Evolutionary conservation across 2,329 filamentous ascomycete species (phyloP), one percentile per base, ranked within the genome.

Genomic region (Passalora sequoiae): DNA sequence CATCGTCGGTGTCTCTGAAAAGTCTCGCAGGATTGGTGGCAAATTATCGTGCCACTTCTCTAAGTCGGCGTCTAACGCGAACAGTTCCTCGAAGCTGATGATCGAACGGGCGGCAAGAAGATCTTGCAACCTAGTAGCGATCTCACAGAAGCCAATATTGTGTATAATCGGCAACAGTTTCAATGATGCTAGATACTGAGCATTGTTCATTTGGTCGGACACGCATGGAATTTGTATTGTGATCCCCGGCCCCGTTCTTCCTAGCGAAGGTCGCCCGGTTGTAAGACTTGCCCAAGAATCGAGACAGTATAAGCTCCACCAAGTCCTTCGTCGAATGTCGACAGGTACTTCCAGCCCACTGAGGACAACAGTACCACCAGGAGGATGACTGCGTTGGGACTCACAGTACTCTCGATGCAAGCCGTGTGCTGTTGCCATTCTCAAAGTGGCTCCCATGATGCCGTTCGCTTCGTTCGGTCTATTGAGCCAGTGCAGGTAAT

Each of bases 71-170:
- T 89, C 85, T 15, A 87, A 73, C 43, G 72, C 73, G 44, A 75
- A 73, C 15, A 84, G 79, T 57, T 89, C 83, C 21, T 81, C 75
- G 21, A 75, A 70, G n/a, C 76, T 74, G 2, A 87, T 73, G 1
- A 86, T 69, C 0, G 84, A 83, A 1, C 79, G 77, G 41, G 83
- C 78, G 12, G 84, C 83, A 2, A 91, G 73, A 40, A 80, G 76
- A 57, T 91, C 84, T 60, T 91, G 86, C 44, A 89, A 84, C 48
- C 80, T 77, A 0, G 84, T 87, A 15, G 84, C 81, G 47, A 91
- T 84, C 62, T 84, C 84, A 67, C 84, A 87, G 64, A 89, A 89
- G 38, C 81, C 80, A 50, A 86, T 83, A 60, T 86, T 87, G 63
- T 89, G 82, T 20, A 86, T 78, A 12, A 88, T 66, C 0, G 84